Percentiles rank a stretch among this genome's conserved stretches.
These are phyloP conservation scores for Calonectria hawksworthii DNA, from an alignment of 2,329 filamentous ascomycete species.

Conservation along the genomic window DNA sequence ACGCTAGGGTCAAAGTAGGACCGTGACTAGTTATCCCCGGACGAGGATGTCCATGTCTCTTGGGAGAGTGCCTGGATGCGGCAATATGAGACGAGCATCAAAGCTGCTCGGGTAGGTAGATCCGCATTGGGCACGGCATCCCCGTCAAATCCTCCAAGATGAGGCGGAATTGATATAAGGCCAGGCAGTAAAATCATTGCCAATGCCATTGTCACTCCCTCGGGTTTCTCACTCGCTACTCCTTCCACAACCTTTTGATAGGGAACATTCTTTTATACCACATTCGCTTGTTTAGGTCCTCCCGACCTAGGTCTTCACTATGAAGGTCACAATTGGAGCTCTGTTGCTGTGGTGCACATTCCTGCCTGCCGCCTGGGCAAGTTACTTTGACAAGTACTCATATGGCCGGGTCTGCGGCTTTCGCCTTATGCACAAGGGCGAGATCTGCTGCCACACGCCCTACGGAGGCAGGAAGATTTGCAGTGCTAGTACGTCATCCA, in stretches of 20 bases:
- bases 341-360: constrained; percentile 15
- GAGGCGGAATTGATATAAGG: constrained; percentile 12
- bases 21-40: no score
- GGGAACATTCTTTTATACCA: not conserved
- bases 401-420: constrained; percentile 4
- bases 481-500: not conserved
- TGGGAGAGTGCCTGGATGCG: not conserved
- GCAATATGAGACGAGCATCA: not conserved
- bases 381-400: not conserved
- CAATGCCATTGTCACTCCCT: not conserved
- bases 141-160: not conserved
- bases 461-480: constrained; percentile 14
- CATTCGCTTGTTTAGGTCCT: not conserved
- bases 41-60: no score
- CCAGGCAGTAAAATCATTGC: no score
- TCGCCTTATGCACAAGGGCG: constrained; percentile 3
- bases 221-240: not conserved
- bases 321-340: constrained; percentile 9
- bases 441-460: not conserved
- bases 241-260: not conserved
- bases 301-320: not conserved
- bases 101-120: not conserved
- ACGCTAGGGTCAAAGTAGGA: no score
- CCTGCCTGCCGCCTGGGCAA: constrained; percentile 7
- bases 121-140: not conserved